Percentiles rank a stretch among this genome's conserved stretches.
phyloP scores from a whole-genome alignment of 2,329 filamentous ascomycete species.

The Cladosporium sp. region DNA sequence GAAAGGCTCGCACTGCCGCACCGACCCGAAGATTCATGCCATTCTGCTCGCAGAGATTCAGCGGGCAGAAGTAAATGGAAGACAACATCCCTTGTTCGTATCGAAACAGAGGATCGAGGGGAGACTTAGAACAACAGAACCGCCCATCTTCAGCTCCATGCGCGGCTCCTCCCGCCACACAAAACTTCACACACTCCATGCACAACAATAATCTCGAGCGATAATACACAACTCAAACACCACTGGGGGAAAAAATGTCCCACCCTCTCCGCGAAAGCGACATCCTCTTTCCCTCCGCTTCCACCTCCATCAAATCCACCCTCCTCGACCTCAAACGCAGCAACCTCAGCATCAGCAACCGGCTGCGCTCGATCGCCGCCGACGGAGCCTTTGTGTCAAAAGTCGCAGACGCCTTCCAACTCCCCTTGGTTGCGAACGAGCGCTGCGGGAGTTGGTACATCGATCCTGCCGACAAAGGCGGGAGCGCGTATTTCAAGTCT shows the following conservation, averaged over 20 bases:
- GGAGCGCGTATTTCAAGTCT: constrained; percentile 93
- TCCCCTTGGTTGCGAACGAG: constrained; percentile 88
- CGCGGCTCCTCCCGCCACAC: not conserved
- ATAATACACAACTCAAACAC: not conserved
- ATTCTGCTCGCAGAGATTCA: not conserved
- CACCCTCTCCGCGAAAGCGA: constrained; percentile 23
- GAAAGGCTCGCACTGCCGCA: too few species aligned
- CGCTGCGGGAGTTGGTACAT: constrained; percentile 97
- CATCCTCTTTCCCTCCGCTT: constrained; percentile 56
- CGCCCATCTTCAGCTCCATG: not conserved
- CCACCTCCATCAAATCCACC: constrained; percentile 67
- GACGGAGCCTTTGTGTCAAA: constrained; percentile 73
- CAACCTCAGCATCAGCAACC: constrained; percentile 76
- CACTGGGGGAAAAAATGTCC: not conserved
- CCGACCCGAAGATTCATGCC: not conserved
- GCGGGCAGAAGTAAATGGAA: not conserved
- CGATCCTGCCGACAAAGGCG: constrained; percentile 60
- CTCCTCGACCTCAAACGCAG: constrained; percentile 73
- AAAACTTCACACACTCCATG: constrained; percentile 10
- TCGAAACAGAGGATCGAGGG: not conserved
- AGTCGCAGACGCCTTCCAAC: constrained; percentile 56
- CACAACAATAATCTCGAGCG: not conserved
- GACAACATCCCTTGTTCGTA: not conserved
- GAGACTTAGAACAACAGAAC: not conserved
- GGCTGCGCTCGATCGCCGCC: constrained; percentile 72